phyloP scores from a whole-genome alignment of 345 rosid species.

The Eucalyptus victrix region DNA sequence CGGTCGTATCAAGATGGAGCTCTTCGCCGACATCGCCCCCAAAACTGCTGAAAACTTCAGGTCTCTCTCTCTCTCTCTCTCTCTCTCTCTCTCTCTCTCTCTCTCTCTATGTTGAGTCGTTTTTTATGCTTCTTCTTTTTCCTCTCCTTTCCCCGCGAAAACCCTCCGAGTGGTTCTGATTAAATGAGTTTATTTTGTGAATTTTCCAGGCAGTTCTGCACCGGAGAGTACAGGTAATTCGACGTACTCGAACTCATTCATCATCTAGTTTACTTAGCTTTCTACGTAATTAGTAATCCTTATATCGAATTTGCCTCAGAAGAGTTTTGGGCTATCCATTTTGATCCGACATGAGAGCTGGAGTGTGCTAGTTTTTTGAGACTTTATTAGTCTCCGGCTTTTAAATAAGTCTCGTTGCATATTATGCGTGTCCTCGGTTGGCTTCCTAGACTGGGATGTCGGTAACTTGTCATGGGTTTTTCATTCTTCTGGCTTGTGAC shows the following conservation, averaged over 20 bases:
- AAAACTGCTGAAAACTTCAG: conserved; percentile 95
- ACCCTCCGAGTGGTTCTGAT: neutral
- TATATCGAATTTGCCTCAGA: neutral
- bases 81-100: neutral
- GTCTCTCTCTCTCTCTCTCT: conserved; percentile 3
- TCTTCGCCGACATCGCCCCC: conserved; percentile 87
- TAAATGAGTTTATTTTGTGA: neutral
- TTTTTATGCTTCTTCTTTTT: neutral
- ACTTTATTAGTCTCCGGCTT: neutral
- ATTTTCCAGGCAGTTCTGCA: conserved; percentile 81
- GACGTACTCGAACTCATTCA: neutral
- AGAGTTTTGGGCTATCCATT: neutral
- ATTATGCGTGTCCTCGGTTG: neutral
- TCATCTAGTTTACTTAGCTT: neutral
- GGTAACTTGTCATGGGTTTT: neutral
- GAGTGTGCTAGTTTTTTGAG: neutral
- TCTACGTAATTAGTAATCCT: accelerated
- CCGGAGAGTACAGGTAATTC: conserved; percentile 77
- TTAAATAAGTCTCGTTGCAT: neutral
- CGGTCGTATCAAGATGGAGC: conserved; percentile 97
- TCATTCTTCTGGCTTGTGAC: neutral
- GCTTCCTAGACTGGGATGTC: neutral
- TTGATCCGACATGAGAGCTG: neutral
- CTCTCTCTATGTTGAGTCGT: neutral
- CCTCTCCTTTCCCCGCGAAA: neutral